Evolutionary conservation across 202 grass and related monocot species (phyloP).

Genomic region (Musa balbisiana): DNA sequence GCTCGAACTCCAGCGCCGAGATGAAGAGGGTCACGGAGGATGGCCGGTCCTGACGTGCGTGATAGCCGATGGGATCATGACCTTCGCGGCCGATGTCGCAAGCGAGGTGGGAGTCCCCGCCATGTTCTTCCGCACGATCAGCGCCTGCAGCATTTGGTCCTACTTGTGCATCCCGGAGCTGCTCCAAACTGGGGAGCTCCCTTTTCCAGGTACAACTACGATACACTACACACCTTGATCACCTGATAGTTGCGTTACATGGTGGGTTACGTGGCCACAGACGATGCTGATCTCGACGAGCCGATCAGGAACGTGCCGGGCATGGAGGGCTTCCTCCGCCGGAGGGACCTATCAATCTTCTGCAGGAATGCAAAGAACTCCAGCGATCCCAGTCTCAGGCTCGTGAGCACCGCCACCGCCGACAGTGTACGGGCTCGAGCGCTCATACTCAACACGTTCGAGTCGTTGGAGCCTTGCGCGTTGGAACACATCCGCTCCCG

Average conservation of each 20-base stretch:
- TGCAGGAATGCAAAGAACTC: neutral
- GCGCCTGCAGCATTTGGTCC: constrained; percentile 32
- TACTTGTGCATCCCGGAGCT: constrained; percentile 37
- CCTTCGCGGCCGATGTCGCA: constrained; percentile 20
- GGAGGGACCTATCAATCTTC: constrained; percentile 34
- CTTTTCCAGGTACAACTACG: constrained; percentile 21
- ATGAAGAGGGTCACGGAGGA: neutral
- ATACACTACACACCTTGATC: too few relatives aligned
- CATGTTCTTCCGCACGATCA: constrained; percentile 39
- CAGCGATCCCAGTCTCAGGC: constrained; percentile 18
- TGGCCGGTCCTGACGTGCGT: constrained; percentile 49
- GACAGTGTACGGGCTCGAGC: neutral
- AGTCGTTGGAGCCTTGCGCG: neutral
- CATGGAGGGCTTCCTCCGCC: constrained; percentile 40
- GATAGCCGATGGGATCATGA: constrained; percentile 39
- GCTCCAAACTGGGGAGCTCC: constrained; percentile 31
- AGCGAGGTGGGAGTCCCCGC: constrained; percentile 46
- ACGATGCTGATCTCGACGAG: constrained; percentile 32
- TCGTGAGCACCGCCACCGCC: neutral
- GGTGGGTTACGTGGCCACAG: neutral
- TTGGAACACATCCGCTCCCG: neutral
- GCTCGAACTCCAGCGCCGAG: neutral
- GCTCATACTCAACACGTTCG: constrained; percentile 23
- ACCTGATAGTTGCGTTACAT: too few relatives aligned
- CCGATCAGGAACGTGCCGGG: constrained; percentile 23